These are phyloP conservation scores for Arthrinium puccinioides DNA, from an alignment of 2,329 filamentous ascomycete genomes.

Conservation along the genomic window DNA sequence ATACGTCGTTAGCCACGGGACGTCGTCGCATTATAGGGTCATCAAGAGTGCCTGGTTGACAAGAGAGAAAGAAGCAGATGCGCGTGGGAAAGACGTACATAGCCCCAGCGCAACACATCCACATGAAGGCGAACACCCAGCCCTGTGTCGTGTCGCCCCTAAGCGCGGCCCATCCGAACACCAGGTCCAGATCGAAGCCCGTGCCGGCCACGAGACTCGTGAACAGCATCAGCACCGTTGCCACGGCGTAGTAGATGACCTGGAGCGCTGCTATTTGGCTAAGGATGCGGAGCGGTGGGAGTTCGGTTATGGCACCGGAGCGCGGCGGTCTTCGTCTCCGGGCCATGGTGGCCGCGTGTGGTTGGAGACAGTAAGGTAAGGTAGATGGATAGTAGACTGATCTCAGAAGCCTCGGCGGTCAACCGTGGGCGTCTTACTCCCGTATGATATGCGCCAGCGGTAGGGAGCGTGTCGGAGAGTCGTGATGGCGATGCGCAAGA, in stretches of 20 bases:
- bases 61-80: background rate
- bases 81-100: conserved; percentile 30
- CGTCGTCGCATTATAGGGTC: too few relatives aligned
- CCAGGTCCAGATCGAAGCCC: conserved; percentile 42
- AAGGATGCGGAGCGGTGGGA: conserved; percentile 54
- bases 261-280: conserved; percentile 52
- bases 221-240: conserved; percentile 48
- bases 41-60: too few relatives aligned
- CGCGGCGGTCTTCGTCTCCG: conserved; percentile 51
- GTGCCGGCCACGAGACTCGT: conserved; percentile 51
- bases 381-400: too few relatives aligned
- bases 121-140: conserved; percentile 52
- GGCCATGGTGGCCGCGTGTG: conserved; percentile 36
- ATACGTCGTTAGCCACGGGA: too few relatives aligned
- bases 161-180: conserved; percentile 52
- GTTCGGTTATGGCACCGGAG: conserved; percentile 51
- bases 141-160: conserved; percentile 56
- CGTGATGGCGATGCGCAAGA: too few relatives aligned
- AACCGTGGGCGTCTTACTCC: too few relatives aligned
- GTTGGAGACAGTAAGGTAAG: too few relatives aligned
- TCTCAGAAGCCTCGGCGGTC: too few relatives aligned
- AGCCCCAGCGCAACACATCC: conserved; percentile 46
- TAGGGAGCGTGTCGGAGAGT: too few relatives aligned
- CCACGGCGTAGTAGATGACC: conserved; percentile 44
- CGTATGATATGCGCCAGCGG: too few relatives aligned